These are phyloP conservation scores for Eleusine coracana DNA, from an alignment of 176 grass and related monocot genomes.

Conservation along the genomic window DNA sequence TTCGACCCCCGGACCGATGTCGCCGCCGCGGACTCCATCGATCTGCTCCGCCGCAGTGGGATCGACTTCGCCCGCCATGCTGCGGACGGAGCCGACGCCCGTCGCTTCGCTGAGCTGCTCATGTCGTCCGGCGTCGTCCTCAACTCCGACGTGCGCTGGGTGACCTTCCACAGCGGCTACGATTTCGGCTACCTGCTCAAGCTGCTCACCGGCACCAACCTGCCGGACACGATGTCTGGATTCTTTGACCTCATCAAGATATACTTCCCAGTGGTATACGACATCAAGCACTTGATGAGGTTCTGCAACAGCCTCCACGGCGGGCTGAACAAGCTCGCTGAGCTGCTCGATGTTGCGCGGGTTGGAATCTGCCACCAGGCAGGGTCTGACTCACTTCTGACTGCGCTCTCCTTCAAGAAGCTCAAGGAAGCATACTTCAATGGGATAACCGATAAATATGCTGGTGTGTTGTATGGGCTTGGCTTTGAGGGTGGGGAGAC, in stretches of 20 bases:
- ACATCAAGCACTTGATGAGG: slow-evolving; percentile 72
- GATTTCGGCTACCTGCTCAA: slow-evolving; percentile 68
- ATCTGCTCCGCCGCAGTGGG: slow-evolving; percentile 54
- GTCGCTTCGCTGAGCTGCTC: slow-evolving; percentile 67
- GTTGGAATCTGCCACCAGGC: slow-evolving; percentile 74
- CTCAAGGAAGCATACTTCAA: slow-evolving; percentile 68
- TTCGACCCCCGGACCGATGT: slow-evolving; percentile 55
- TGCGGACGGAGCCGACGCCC: slow-evolving; percentile 42
- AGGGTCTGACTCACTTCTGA: slow-evolving; percentile 63
- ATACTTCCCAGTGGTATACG: slow-evolving; percentile 71
- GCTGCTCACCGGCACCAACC: slow-evolving; percentile 45
- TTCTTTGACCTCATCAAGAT: slow-evolving; percentile 63
- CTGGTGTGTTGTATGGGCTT: slow-evolving; percentile 75
- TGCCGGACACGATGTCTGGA: slow-evolving; percentile 52
- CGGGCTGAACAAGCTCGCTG: slow-evolving; percentile 64
- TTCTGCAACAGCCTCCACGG: slow-evolving; percentile 66
- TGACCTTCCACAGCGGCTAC: slow-evolving; percentile 74
- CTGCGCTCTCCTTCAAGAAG: slow-evolving; percentile 64
- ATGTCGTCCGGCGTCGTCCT: slow-evolving; percentile 64
- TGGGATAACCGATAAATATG: slow-evolving; percentile 66
- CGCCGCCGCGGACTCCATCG: slow-evolving; percentile 61
- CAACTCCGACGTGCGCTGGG: slow-evolving; percentile 56
- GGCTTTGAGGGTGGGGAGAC: slow-evolving; percentile 62
- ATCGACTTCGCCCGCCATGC: slow-evolving; percentile 61
- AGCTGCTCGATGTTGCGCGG: slow-evolving; percentile 62